phyloP scores from a whole-genome alignment of 495 filamentous ascomycete species.

The Baudoinia panamericana region DNA sequence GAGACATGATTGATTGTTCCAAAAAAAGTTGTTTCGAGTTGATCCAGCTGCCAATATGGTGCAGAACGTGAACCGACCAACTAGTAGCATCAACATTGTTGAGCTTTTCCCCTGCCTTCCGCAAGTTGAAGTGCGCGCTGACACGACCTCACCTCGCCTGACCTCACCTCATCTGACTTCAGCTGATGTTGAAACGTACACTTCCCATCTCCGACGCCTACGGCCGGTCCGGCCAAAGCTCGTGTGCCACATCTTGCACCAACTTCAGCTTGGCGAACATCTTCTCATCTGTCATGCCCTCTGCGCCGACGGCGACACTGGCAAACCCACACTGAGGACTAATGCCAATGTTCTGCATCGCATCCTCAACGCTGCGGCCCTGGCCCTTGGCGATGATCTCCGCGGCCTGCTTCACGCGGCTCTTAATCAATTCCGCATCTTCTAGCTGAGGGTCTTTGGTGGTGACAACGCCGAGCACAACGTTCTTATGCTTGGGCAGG shows the following conservation, averaged over 20 bases:
- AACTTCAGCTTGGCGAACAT: conserved; percentile 31
- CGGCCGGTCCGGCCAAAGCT: conserved; percentile 25
- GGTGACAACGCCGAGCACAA: conserved; percentile 28
- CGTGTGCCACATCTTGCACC: conserved; percentile 29
- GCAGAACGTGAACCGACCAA: no score
- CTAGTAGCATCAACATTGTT: no score
- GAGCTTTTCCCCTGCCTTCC: no score
- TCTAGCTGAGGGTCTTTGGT: conserved; percentile 29
- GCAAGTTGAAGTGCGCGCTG: no score
- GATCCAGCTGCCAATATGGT: no score
- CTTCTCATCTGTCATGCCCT: conserved; percentile 28
- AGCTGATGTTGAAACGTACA: conserved; percentile 6
- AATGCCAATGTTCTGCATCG: conserved; percentile 28
- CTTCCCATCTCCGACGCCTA: not conserved
- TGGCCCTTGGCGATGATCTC: conserved; percentile 27
- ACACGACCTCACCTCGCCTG: no score
- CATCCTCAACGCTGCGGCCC: conserved; percentile 15
- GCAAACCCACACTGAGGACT: conserved; percentile 32
- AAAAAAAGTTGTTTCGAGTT: no score
- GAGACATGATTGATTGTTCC: no score
- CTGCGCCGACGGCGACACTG: conserved; percentile 26
- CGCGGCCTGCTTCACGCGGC: conserved; percentile 26
- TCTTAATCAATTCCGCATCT: conserved; percentile 26
- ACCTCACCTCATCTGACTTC: no score
- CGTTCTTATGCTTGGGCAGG: conserved; percentile 28